These are phyloP conservation scores for Fusarium sp. DNA, from an alignment of 2,329 filamentous ascomycete genomes.

Conservation along the genomic window DNA sequence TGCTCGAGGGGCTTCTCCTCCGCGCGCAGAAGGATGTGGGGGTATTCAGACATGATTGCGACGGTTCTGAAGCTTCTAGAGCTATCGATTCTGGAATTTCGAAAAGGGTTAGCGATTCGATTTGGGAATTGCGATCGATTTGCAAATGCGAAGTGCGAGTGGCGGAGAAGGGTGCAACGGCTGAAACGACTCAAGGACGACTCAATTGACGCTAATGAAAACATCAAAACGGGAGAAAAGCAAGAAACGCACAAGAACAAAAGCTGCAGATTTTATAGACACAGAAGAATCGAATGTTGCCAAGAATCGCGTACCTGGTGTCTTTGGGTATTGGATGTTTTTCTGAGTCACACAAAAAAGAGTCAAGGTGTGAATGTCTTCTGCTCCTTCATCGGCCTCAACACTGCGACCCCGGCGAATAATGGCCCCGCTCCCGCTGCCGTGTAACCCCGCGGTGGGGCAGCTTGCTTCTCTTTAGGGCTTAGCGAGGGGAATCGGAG, in stretches of 20 bases:
- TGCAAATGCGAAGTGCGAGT: constrained; percentile 1
- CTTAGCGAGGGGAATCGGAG: constrained; percentile 27
- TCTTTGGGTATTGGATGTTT: constrained; percentile 14
- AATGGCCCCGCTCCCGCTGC: constrained; percentile 44
- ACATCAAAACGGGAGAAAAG: not conserved
- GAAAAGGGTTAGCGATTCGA: constrained; percentile 17
- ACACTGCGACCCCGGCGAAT: constrained; percentile 32
- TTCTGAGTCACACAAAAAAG: constrained; percentile 46
- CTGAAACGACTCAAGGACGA: constrained; percentile 12
- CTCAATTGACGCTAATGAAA: constrained; percentile 12
- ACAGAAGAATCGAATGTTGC: not conserved
- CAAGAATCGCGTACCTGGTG: constrained; percentile 15
- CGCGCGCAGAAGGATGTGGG: constrained; percentile 67
- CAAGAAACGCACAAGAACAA: constrained; percentile 1
- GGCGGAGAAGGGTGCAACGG: constrained; percentile 1
- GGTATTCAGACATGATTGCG: constrained; percentile 49
- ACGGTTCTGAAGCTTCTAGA: constrained; percentile 13
- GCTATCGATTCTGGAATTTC: constrained; percentile 19
- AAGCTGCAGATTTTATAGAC: constrained; percentile 7
- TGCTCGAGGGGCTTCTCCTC: constrained; percentile 69
- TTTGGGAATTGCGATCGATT: constrained; percentile 1
- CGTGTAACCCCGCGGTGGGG: constrained; percentile 28
- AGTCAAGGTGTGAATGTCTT: constrained; percentile 21
- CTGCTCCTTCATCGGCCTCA: constrained; percentile 37
- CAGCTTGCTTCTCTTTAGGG: constrained; percentile 1